Conservation (phyloP, 169 alveolate species). For the Plasmodium coatneyi region DNA sequence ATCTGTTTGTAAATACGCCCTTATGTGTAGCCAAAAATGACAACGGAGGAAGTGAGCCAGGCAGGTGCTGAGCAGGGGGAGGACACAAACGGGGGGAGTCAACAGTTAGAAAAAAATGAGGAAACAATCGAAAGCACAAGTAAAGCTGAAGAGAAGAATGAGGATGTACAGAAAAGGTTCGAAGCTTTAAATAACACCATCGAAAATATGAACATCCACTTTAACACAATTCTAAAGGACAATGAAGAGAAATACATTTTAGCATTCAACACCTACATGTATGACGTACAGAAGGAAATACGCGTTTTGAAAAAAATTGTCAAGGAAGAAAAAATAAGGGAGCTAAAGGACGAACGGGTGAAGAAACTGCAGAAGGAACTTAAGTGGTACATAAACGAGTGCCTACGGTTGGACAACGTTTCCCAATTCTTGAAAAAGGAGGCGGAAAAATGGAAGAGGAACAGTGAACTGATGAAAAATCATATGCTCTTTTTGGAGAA, state of each 20-base stretch:
- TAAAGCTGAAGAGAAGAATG: neutral
- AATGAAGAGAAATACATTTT: constrained; percentile 70
- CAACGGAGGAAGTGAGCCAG: constrained; percentile 8
- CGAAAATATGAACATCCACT: constrained; percentile 52
- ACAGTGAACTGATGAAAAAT: constrained; percentile 64
- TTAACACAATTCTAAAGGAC: constrained; percentile 43
- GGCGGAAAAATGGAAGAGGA: constrained; percentile 76
- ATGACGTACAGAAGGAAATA: constrained; percentile 72
- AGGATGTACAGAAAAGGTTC: constrained; percentile 35
- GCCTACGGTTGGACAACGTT: constrained; percentile 47
- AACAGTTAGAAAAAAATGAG: neutral
- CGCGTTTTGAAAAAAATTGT: constrained; percentile 40
- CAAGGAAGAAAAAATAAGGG: constrained; percentile 67
- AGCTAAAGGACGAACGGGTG: constrained; percentile 61
- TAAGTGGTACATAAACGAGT: constrained; percentile 72
- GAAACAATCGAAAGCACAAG: neutral
- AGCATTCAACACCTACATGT: constrained; percentile 72
- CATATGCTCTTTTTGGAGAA: constrained; percentile 62
- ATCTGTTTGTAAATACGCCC: neutral
- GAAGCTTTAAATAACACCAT: constrained; percentile 51
- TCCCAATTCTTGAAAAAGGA: constrained; percentile 67
- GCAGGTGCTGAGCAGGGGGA: neutral
- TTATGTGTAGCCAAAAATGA: constrained; percentile 2
- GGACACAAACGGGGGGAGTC: neutral
- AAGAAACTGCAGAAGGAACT: constrained; percentile 61